Conservation (phyloP, 2,329 filamentous ascomycete genomes). For the Dactylellina cionopaga region DNA sequence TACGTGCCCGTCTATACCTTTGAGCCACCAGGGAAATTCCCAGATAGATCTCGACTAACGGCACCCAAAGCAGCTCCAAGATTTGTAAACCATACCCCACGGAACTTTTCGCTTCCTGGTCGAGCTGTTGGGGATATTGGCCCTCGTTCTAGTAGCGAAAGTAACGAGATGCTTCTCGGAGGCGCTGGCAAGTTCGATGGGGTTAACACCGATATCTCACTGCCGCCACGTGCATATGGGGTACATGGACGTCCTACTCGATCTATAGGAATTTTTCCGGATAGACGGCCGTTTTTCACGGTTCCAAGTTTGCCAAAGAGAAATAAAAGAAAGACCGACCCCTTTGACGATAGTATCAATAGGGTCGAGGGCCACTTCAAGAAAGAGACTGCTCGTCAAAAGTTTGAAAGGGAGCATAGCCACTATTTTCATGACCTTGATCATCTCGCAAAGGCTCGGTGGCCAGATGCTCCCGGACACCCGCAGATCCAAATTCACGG, state of each 20-base stretch:
- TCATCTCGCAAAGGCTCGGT: conserved; percentile 4
- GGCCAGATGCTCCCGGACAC: neutral
- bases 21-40: conserved; percentile 45
- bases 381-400: conserved; percentile 27
- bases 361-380: neutral
- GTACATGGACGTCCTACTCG: neutral
- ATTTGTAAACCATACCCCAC: conserved; percentile 37
- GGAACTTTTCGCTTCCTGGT: conserved; percentile 35
- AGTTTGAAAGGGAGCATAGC: conserved; percentile 35
- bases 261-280: neutral
- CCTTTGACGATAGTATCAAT: neutral
- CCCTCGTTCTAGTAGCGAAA: conserved; percentile 41
- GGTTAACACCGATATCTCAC: neutral
- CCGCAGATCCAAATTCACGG: conserved; percentile 13
- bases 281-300: neutral
- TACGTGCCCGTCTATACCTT: conserved; percentile 42
- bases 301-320: neutral
- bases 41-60: conserved; percentile 32
- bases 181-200: conserved; percentile 1
- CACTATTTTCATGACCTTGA: conserved; percentile 40
- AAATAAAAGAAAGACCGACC: neutral
- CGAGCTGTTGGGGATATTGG: neutral
- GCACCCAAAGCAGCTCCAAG: conserved; percentile 26
- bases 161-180: conserved; percentile 36
- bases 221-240: conserved; percentile 12